phyloP scores from a whole-genome alignment of 345 rosid species.

The Euphorbia pulcherrima region DNA sequence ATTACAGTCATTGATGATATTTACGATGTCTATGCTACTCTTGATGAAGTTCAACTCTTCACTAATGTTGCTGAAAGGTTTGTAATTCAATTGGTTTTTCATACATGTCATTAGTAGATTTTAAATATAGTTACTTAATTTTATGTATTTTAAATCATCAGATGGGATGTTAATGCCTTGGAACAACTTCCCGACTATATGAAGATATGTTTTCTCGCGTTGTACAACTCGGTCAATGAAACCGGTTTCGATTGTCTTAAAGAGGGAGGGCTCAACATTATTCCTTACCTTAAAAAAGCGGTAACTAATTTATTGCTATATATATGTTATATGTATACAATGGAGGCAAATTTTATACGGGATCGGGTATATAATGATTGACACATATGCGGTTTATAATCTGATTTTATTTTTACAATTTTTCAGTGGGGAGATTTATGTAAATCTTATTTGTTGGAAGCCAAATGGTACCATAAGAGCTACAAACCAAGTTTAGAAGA shows the following conservation, averaged over 20 bases:
- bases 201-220: constrained; percentile 37
- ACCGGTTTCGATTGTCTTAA: constrained; percentile 27
- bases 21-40: constrained; percentile 41
- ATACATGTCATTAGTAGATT: no score
- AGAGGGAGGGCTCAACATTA: constrained; percentile 26
- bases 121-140: no score
- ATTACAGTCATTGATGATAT: constrained; percentile 34
- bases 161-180: constrained; percentile 37
- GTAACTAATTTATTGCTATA: constrained; percentile 19
- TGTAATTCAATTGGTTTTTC: not conserved
- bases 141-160: constrained; percentile 1
- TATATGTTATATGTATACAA: no score
- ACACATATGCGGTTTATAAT: no score
- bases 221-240: constrained; percentile 33
- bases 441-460: constrained; percentile 35
- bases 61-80: constrained; percentile 20
- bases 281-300: constrained; percentile 34
- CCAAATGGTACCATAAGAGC: constrained; percentile 37
- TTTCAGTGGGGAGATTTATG: constrained; percentile 42
- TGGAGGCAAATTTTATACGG: no score
- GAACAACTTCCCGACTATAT: constrained; percentile 47
- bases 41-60: constrained; percentile 35
- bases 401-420: no score
- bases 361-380: no score
- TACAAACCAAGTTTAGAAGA: constrained; percentile 36